Conservation (phyloP, 768 basidiomycete genomes). For the Glaciozyma martinii region DNA sequence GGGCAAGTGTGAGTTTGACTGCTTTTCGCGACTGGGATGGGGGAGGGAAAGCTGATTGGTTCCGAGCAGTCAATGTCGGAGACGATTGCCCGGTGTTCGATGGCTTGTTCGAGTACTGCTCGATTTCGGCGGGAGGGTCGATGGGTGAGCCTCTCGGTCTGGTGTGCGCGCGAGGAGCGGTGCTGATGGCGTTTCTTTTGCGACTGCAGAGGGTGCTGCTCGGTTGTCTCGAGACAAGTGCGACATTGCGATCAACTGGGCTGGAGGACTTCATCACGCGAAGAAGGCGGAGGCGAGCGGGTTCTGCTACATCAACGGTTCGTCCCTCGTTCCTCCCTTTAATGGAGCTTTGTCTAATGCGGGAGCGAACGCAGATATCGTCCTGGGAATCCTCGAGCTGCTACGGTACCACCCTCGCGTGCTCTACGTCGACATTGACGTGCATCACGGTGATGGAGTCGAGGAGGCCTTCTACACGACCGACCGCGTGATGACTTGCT, state of each 20-base stretch:
- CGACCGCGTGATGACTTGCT: slow-evolving; percentile 92
- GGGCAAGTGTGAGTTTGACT: slow-evolving; percentile 24
- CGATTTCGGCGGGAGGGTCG: slow-evolving; percentile 97
- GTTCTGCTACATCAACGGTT: slow-evolving; percentile 88
- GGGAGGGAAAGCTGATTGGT: background rate
- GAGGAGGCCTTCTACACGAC: slow-evolving; percentile 98
- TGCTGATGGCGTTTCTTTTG: background rate
- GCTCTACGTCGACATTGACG: slow-evolving; percentile 94
- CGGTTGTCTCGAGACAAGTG: slow-evolving; percentile 50
- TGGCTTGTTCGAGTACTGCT: slow-evolving; percentile 96
- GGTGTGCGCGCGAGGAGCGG: background rate
- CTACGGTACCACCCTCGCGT: slow-evolving; percentile 72
- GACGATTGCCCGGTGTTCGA: slow-evolving; percentile 99
- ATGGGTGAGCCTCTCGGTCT: slow-evolving; percentile 63
- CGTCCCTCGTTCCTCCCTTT: too few relatives aligned
- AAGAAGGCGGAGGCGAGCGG: slow-evolving; percentile 97
- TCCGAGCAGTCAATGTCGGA: slow-evolving; percentile 74
- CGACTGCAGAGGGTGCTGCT: too few relatives aligned
- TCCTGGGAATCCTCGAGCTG: slow-evolving; percentile 85
- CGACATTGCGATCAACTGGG: slow-evolving; percentile 89
- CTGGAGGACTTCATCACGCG: slow-evolving; percentile 97
- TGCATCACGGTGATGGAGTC: slow-evolving; percentile 96
- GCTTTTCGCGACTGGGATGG: background rate
- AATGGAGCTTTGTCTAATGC: slow-evolving; percentile 26
- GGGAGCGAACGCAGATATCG: slow-evolving; percentile 54